phyloP scores from a whole-genome alignment of 2,329 filamentous ascomycete genomes.

The Fusarium pseudonygamai region DNA sequence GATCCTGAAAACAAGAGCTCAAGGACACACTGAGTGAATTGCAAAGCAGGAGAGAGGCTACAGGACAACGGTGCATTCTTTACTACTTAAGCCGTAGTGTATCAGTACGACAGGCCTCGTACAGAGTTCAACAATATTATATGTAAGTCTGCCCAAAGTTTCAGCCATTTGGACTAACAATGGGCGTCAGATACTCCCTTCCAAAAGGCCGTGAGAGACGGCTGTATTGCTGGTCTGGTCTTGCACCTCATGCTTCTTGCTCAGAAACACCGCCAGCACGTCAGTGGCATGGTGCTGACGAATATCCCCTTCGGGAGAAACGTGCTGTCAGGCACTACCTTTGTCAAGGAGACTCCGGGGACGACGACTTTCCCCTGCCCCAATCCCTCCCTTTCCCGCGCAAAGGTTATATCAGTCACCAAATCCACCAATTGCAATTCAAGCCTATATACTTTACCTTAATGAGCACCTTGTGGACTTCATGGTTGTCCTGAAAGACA shows the following conservation, averaged over 20 bases:
- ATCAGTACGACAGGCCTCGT: background rate
- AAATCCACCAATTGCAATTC: too few relatives aligned
- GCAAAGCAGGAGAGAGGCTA: background rate
- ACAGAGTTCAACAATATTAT: background rate
- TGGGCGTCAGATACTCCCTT: background rate
- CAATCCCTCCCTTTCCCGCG: too few relatives aligned
- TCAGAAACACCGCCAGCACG: background rate
- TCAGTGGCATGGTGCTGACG: background rate
- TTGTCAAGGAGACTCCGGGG: too few relatives aligned
- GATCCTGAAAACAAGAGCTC: background rate
- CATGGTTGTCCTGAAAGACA: too few relatives aligned
- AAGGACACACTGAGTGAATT: background rate
- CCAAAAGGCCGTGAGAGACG: background rate
- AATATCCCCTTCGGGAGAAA: too few relatives aligned
- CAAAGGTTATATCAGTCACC: too few relatives aligned
- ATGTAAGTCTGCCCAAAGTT: background rate
- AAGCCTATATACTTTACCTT: too few relatives aligned
- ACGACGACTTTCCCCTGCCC: too few relatives aligned
- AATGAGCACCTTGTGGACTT: too few relatives aligned
- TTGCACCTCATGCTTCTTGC: background rate
- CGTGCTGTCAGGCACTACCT: too few relatives aligned
- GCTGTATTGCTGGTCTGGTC: background rate
- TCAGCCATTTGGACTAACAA: background rate
- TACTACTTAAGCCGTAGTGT: too few relatives aligned
- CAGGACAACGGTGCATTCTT: background rate